A percentile compares a stretch with the other conserved stretches of the same genome.
Conservation (phyloP, 306 rosid genomes). For the Quercus suber region DNA sequence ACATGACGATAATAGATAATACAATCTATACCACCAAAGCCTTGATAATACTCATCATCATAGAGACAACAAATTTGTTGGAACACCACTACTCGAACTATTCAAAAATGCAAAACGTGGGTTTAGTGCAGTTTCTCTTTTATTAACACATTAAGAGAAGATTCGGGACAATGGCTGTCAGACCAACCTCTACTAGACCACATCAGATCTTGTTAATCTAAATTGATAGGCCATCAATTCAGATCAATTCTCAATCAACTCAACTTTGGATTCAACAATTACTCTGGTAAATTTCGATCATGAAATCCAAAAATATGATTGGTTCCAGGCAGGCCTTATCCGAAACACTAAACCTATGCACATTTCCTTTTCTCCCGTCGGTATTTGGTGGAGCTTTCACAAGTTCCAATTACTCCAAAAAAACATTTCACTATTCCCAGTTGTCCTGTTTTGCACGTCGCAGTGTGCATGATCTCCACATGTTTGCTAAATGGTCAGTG, state of each 20-base stretch:
- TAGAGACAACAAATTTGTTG: too few relatives aligned
- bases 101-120: too few relatives aligned
- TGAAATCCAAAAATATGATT: background rate
- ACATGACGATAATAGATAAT: too few relatives aligned
- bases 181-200: too few relatives aligned
- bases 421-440: too few relatives aligned
- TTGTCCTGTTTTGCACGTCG: background rate
- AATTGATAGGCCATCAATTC: too few relatives aligned
- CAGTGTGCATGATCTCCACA: background rate
- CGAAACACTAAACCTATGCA: background rate
- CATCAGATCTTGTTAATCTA: too few relatives aligned
- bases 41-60: too few relatives aligned
- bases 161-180: too few relatives aligned
- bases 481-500: background rate
- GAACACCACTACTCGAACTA: too few relatives aligned
- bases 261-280: background rate
- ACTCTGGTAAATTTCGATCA: background rate
- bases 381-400: background rate
- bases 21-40: accelerated
- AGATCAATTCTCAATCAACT: background rate
- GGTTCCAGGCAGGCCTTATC: background rate
- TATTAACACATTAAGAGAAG: too few relatives aligned
- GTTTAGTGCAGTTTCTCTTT: too few relatives aligned
- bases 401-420: background rate
- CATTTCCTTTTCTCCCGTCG: background rate